Evolutionary conservation across 495 filamentous ascomycete species (phyloP), one percentile per base, ranked within the genome.

Genomic region (Penicillium herquei): DNA sequence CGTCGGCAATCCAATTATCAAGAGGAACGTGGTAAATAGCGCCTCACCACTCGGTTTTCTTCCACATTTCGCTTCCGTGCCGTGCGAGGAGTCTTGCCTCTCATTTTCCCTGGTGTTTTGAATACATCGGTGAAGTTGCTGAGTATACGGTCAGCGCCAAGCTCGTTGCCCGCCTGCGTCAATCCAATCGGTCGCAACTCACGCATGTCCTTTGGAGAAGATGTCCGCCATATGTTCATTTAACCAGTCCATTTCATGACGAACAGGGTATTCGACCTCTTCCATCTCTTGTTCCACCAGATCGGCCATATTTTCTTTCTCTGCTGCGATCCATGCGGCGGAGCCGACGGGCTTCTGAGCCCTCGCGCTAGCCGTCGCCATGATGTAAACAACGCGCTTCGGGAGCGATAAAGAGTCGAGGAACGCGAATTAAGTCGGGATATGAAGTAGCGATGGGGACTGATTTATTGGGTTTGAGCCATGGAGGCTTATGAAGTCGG

Each of bases 151-250:
- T 84, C 63, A 84, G 78, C 54, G 54, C 44, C 32, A 32, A 52
- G 5, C 8, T 31, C 14, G 34, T 12, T 48, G 54, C 35, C 30
- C 41, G 21, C 52, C 39, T 14, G 32, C 32, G 41, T 37, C 21
- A 26, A 13, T 37, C 12, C 42, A 44, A 12, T 44, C 13, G 56
- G 56, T 54, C 52, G 61, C 63, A 53, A 81, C 86, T 63, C 74
- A 92, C 90, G 91, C 79, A 71, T 93, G 85, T 68, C 89, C 88
- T 59, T 86, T 85, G 59, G 84, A 88, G 67, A 98, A 96, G 54
- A 97, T 90, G 59, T 96, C 90, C 31, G 84, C 84, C 92, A 97
- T 96, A 71, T 97, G 92, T 71, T 97, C 92, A 64, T 96, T 96
- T 62, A 97, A 73, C 91, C 92, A 97, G 61, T 94, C 92, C 66